Percentiles rank a stretch among this genome's conserved stretches.
Conservation (phyloP, 768 basidiomycete genomes). For the Psilocybe cyanescens region DNA sequence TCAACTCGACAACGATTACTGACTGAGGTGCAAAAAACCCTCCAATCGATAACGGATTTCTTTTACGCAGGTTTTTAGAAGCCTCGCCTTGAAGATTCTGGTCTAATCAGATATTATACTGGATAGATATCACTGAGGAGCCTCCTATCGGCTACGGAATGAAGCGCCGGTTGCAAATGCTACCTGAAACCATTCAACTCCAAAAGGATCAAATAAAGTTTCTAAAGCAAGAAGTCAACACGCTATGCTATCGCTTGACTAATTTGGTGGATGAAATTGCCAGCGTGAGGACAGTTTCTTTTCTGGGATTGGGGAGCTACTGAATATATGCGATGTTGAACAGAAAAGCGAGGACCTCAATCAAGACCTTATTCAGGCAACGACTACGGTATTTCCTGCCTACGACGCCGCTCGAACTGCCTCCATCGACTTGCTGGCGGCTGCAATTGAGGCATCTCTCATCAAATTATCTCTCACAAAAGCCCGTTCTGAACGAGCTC, state of each 20-base stretch:
- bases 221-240: conserved; percentile 7
- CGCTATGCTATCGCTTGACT: neutral
- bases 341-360: conserved; percentile 18
- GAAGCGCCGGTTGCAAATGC: neutral
- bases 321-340: neutral
- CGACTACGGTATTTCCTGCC: conserved; percentile 21
- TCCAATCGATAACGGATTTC: conserved; percentile 23
- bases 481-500: conserved; percentile 36
- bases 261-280: conserved; percentile 1
- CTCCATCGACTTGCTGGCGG: conserved; percentile 41
- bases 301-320: neutral
- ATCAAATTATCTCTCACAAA: conserved; percentile 52
- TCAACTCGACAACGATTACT: conserved; percentile 18
- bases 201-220: conserved; percentile 8
- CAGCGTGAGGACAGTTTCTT: neutral
- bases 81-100: neutral
- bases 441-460: conserved; percentile 49
- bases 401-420: conserved; percentile 34
- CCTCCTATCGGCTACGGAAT: neutral
- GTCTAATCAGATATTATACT: neutral
- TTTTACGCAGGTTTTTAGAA: conserved; percentile 24
- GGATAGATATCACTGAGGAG: neutral
- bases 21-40: conserved; percentile 23
- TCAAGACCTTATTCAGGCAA: conserved; percentile 15
- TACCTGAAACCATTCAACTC: conserved; percentile 16